A percentile compares a stretch with the other conserved stretches of the same genome.
Evolutionary conservation across 768 basidiomycete species (phyloP).

Genomic region (Tricholoma hemisulphureum): DNA sequence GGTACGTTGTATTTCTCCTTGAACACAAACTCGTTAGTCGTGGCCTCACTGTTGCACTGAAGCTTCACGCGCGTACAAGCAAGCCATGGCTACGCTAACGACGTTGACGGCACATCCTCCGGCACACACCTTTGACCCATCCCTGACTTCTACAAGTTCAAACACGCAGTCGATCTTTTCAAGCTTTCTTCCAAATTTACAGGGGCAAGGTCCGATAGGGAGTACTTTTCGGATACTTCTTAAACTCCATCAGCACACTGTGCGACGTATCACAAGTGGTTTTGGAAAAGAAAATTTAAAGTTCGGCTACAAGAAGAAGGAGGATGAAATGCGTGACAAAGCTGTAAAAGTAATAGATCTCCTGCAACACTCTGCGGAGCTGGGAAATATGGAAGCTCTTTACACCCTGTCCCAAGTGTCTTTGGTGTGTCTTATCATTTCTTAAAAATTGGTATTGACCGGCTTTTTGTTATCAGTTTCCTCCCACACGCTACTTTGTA

Average conservation of each 20-base stretch:
- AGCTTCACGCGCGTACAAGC: conserved; percentile 76
- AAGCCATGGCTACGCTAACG: conserved; percentile 67
- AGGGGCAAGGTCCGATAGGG: conserved; percentile 76
- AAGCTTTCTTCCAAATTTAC: conserved; percentile 65
- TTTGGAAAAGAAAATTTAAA: conserved; percentile 39
- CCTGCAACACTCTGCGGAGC: conserved; percentile 74
- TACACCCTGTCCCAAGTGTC: conserved; percentile 67
- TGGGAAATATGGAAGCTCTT: conserved; percentile 74
- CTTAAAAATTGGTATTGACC: neutral
- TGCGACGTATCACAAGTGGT: conserved; percentile 41
- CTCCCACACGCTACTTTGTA: conserved; percentile 65
- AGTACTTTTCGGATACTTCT: conserved; percentile 64
- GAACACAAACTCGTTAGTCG: conserved; percentile 5
- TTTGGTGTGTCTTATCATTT: conserved; percentile 44
- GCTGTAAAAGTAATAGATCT: conserved; percentile 82
- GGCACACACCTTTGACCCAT: conserved; percentile 54
- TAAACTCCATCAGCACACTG: conserved; percentile 62
- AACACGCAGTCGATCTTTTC: conserved; percentile 57
- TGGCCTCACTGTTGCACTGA: neutral
- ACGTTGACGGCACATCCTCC: conserved; percentile 61
- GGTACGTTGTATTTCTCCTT: conserved; percentile 32
- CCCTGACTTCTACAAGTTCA: conserved; percentile 39
- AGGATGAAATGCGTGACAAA: conserved; percentile 66
- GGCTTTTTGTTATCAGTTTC: conserved; percentile 53
- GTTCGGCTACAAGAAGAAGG: conserved; percentile 48